phyloP scores from a whole-genome alignment of 352 stramenopile species.

The Globisporangium recalcitrans region DNA sequence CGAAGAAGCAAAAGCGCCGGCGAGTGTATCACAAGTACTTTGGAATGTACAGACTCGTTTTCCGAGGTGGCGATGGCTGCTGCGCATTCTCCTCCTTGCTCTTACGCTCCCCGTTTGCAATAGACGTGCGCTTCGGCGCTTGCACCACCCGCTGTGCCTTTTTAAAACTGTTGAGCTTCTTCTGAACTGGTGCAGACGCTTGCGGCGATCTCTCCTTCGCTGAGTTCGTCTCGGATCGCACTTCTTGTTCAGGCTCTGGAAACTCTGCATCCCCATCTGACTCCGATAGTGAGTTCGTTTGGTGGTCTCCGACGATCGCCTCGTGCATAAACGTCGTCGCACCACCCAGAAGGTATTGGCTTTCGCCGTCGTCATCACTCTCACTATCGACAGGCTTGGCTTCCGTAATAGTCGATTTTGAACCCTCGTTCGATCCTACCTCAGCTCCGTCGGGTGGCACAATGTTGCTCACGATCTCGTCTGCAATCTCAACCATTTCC shows the following conservation, averaged over 20 bases:
- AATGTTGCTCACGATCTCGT: slow-evolving; percentile 16
- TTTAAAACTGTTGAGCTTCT: slow-evolving; percentile 2
- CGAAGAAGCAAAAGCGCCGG: not conserved
- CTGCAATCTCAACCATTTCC: slow-evolving; percentile 21
- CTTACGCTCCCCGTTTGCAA: not conserved
- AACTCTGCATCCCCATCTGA: not conserved
- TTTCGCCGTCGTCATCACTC: slow-evolving; percentile 5
- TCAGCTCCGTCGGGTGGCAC: not conserved
- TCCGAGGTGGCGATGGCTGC: not conserved
- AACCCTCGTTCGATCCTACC: not conserved
- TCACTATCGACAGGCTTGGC: not conserved
- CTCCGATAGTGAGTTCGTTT: not conserved
- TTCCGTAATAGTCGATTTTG: not conserved
- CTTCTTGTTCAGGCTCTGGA: slow-evolving; percentile 3
- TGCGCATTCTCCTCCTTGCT: not conserved
- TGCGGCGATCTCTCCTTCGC: not conserved
- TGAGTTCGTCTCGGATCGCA: not conserved
- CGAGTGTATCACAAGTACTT: slow-evolving; percentile 16
- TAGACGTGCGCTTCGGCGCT: not conserved
- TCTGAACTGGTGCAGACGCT: not conserved
- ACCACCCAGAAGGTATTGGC: slow-evolving; percentile 2
- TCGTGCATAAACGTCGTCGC: slow-evolving; percentile 15
- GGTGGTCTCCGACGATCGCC: slow-evolving; percentile 14
- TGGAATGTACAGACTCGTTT: slow-evolving; percentile 13
- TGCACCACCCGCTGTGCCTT: not conserved